Base-by-base conservation (phyloP, 1,139 yeast genomes). In the Candida glucosophila region DNA sequence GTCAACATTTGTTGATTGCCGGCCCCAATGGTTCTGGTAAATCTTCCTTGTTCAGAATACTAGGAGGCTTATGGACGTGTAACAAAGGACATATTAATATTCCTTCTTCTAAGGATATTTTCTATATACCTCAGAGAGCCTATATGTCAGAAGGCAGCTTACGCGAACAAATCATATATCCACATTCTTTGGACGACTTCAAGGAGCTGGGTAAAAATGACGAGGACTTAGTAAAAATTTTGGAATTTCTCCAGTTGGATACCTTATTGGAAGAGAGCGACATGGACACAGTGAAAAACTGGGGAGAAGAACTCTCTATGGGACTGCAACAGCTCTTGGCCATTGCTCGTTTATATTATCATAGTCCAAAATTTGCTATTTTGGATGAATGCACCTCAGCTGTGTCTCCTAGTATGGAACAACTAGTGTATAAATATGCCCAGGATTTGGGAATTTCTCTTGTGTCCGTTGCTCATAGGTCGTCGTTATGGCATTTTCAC, bases 1-100 rank as follows among this genome's bases (percentile, higher is more conserved):
- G 96, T 17, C 79, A 86, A 30, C 93, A 88, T 52, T 61, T 88
- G 31, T 64, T 88, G 32, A 86, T 88, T 47, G 90, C 90, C 5
- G 97, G 96, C 0, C 96, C 96, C 6, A 88, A 88, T 47, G 96
- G 96, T 2, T 82, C 94, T 31, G 97, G 97, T 19, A 88, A 88
- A 52, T 85, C 95, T 0, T 86, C 96, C 0, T 58, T 88, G 32
- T 88, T 88, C 52, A 70, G 96, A 47, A 73, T 88, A 47, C 66
- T 88, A 26, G 96, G 96, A 29, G 95, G 95, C 0, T 64, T 88
- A 37, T 88, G 97, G 97, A 94, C 93, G 2, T 78, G 88, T 14
- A 69, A 71, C 26, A 68, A 58, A 15, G 77, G 83, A 17, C 56
- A 63, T 19, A 68, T 83, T 24, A 67, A 68, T 5, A 73, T 83